Percentiles rank a stretch among this genome's conserved stretches.
Conservation (phyloP, 306 rosid genomes). For the Pachyrhizus erosus region DNA sequence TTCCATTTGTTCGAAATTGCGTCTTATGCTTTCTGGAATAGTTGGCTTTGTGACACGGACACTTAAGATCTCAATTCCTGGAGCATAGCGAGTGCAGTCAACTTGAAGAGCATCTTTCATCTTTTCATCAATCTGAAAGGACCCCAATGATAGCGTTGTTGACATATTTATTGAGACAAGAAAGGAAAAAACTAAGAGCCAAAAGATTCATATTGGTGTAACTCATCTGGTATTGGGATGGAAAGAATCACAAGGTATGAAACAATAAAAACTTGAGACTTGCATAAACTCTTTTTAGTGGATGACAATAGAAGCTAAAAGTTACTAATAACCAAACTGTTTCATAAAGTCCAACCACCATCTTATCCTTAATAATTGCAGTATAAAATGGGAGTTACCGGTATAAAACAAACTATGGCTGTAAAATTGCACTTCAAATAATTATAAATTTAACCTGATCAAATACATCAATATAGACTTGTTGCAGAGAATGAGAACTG, state of each 20-base stretch:
- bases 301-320: constrained; percentile 31
- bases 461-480: constrained; percentile 94
- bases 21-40: constrained; percentile 78
- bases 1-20: constrained; percentile 90
- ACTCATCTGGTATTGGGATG: constrained; percentile 6
- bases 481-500: constrained; percentile 83
- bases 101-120: constrained; percentile 97
- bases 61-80: constrained; percentile 85
- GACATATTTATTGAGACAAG: background rate
- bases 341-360: background rate
- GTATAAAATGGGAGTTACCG: background rate
- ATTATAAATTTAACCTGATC: constrained; percentile 67
- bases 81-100: constrained; percentile 93
- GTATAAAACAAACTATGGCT: constrained; percentile 17
- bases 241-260: constrained; percentile 18
- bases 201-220: constrained; percentile 1
- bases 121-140: constrained; percentile 86
- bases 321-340: constrained; percentile 19
- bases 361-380: constrained; percentile 22
- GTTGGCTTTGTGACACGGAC: constrained; percentile 92
- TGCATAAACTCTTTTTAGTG: constrained; percentile 28
- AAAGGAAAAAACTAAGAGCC: constrained; percentile 13
- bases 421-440: background rate
- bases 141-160: constrained; percentile 6
- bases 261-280: background rate